These are phyloP conservation scores for Rhypophila decipiens DNA, from an alignment of 495 filamentous ascomycete genomes.

Conservation along the genomic window DNA sequence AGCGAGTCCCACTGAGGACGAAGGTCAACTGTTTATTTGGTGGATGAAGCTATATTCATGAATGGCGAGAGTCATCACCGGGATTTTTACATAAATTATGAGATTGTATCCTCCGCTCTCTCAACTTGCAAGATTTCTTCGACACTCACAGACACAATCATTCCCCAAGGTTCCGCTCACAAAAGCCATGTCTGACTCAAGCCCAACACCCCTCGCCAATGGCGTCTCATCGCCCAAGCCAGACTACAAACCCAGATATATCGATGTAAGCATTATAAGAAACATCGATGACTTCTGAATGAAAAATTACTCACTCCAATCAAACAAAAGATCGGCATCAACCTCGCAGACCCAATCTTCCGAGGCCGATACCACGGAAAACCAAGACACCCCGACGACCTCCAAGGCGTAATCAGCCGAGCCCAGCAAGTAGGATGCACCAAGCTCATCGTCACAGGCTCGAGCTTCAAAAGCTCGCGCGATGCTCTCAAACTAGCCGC, in stretches of 20 bases:
- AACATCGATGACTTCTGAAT: neutral
- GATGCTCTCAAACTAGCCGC: slow-evolving; percentile 67
- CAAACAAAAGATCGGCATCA: slow-evolving; percentile 70
- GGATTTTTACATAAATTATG: neutral
- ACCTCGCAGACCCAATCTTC: slow-evolving; percentile 85
- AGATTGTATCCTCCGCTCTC: slow-evolving; percentile 4
- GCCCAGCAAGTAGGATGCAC: slow-evolving; percentile 69
- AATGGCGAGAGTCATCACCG: too few relatives aligned
- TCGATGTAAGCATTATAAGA: slow-evolving; percentile 47
- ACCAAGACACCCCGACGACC: slow-evolving; percentile 70
- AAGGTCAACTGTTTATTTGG: too few relatives aligned
- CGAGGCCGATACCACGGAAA: slow-evolving; percentile 78
- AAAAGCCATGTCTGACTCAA: slow-evolving; percentile 1
- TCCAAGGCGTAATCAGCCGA: slow-evolving; percentile 67
- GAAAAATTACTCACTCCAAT: neutral
- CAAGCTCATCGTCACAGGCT: slow-evolving; percentile 94
- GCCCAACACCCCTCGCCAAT: neutral
- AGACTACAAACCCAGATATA: slow-evolving; percentile 45
- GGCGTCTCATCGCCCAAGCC: neutral
- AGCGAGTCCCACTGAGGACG: neutral
- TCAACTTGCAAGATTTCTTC: slow-evolving; percentile 5
- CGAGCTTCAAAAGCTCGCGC: slow-evolving; percentile 68
- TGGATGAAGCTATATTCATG: too few relatives aligned
- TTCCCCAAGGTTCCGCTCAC: neutral
- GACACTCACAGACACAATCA: slow-evolving; percentile 1